Evolutionary conservation across 2,329 filamentous ascomycete genomes (phyloP), one percentile per base, ranked within the genome.

Genomic region (Zymoseptoria tritici): DNA sequence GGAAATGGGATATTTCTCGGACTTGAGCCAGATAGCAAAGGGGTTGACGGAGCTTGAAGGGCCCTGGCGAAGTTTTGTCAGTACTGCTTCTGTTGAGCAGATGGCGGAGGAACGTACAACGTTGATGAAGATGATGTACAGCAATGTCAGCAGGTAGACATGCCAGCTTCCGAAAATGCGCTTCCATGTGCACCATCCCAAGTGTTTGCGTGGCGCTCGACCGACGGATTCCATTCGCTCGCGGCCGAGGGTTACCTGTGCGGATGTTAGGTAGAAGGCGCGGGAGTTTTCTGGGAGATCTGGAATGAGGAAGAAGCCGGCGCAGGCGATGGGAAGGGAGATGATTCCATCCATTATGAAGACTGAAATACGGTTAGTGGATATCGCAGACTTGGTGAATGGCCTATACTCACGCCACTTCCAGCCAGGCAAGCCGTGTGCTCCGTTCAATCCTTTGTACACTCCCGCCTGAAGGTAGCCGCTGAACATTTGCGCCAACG

Each of bases 51-150:
- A 63, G 13, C 60, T 63, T 8, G 62, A 65, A 20, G 66, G 64
- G 2, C 66, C 62, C 58, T 66, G 24, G 11, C 9, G 16, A 22
- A 2, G 5, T n/a, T 54, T 46, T 49, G 19, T 16, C 11, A 56
- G 36, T 8, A 13, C 16, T 49, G 36, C 50, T 0, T 29, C 36
- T 9, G n/a, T 55, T 13, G 16, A 22, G 19, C 11, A 21, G 13
- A 16, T 0, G 74, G 76, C 9, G 69, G 58, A 61, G 76, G 75
- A 16, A 78, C 52, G 26, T 68, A 79, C 69, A 77, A 78, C 69
- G 69, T 88, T 88, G 71, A 85, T 86, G 75, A 87, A 88, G 50
- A 82, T 72, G 56, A 87, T 78, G 68, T 88, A 88, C 1, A 87
- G 71, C 0, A 82, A 57, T 0, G 79, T 79, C 2, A 89, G 73